phyloP scores from a whole-genome alignment of 176 grass and related monocot genomes.

The Metroxylon sagu region DNA sequence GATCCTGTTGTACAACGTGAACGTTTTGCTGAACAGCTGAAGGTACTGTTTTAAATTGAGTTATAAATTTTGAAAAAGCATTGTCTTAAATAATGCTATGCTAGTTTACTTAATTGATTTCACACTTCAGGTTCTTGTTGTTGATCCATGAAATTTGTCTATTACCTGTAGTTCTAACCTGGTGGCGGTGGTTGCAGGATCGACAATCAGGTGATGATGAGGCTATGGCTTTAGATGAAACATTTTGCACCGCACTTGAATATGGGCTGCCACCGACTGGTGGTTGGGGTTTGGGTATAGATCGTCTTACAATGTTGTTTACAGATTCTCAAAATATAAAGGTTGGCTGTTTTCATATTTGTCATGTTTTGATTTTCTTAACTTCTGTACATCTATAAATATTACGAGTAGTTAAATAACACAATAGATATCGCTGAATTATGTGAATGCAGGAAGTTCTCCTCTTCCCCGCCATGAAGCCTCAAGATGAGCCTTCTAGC shows the following conservation, averaged over 20 bases:
- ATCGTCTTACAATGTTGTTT: constrained; percentile 66
- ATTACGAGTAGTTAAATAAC: too few species aligned
- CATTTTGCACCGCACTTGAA: constrained; percentile 19
- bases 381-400: too few species aligned
- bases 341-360: constrained; percentile 23
- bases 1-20: constrained; percentile 80
- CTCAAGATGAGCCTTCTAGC: constrained; percentile 58
- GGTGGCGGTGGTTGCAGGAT: constrained; percentile 1
- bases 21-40: constrained; percentile 84
- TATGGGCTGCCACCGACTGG: constrained; percentile 19
- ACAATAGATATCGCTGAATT: too few species aligned
- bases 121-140: too few species aligned
- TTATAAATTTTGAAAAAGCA: too few species aligned
- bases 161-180: constrained; percentile 4
- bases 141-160: too few species aligned
- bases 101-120: too few species aligned
- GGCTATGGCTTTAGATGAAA: constrained; percentile 7
- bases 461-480: constrained; percentile 92
- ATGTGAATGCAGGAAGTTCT: constrained; percentile 61
- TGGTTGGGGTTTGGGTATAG: constrained; percentile 11
- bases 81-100: too few species aligned
- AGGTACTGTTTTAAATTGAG: constrained; percentile 32
- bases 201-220: constrained; percentile 15
- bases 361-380: too few species aligned
- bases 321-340: constrained; percentile 98